phyloP scores from a whole-genome alignment of 768 basidiomycete genomes.

The Rhodotorula toruloides region DNA sequence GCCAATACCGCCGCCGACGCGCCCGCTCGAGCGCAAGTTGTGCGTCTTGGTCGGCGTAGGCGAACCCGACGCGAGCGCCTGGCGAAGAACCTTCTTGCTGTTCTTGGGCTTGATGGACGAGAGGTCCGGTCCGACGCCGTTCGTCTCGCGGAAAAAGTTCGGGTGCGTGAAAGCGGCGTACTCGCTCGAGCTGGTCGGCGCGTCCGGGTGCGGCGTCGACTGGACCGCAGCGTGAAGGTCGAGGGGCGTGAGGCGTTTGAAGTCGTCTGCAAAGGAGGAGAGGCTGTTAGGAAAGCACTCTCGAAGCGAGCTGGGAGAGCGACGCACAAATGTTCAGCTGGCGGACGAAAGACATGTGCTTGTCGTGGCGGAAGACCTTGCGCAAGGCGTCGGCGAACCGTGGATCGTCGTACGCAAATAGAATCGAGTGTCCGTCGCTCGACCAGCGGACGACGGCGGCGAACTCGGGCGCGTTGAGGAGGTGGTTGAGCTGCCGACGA shows the following conservation, averaged over 20 bases:
- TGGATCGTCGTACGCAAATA: constrained; percentile 11
- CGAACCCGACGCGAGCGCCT: background rate
- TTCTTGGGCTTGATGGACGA: constrained; percentile 30
- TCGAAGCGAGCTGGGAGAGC: background rate
- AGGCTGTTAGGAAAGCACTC: background rate
- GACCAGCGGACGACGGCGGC: constrained; percentile 21
- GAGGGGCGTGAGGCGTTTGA: constrained; percentile 16
- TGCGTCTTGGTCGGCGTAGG: background rate
- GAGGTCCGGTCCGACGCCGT: constrained; percentile 5
- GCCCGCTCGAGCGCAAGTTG: background rate
- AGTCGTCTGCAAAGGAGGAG: constrained; percentile 9
- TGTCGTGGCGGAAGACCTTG: constrained; percentile 27
- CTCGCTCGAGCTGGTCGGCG: constrained; percentile 9
- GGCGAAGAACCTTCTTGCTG: background rate
- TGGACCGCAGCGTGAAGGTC: constrained; percentile 23
- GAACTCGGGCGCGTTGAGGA: constrained; percentile 11
- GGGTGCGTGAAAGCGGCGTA: constrained; percentile 33
- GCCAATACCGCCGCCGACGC: too few relatives aligned
- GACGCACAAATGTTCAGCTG: constrained; percentile 36
- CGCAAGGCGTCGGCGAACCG: constrained; percentile 4
- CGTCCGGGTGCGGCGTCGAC: background rate
- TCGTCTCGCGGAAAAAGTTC: constrained; percentile 21
- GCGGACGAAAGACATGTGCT: constrained; percentile 22
- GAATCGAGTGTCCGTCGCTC: constrained; percentile 13
- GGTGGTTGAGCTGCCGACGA: constrained; percentile 1